Conservation (phyloP, 495 filamentous ascomycete genomes). For the Lepidopterella palustris region DNA sequence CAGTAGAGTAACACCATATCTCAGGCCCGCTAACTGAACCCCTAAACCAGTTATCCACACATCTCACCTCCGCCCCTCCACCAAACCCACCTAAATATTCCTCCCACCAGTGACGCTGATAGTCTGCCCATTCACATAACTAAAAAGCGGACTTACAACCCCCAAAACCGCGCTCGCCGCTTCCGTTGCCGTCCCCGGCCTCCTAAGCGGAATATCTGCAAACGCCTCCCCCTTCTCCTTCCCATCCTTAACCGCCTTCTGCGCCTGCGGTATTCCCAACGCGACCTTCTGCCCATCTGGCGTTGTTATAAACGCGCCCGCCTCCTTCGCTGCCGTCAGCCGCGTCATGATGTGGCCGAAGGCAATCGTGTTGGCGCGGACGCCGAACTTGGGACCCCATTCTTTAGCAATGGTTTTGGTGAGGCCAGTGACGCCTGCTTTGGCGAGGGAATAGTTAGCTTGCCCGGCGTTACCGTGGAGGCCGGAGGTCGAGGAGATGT, state of each 20-base stretch:
- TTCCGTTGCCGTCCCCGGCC: slow-evolving; percentile 70
- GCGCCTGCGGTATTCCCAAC: slow-evolving; percentile 63
- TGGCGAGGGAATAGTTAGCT: slow-evolving; percentile 76
- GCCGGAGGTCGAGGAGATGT: slow-evolving; percentile 72
- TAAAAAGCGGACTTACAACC: slow-evolving; percentile 72
- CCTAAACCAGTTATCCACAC: too few relatives aligned
- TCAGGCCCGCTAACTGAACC: background rate
- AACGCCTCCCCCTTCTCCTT: slow-evolving; percentile 35
- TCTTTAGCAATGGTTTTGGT: slow-evolving; percentile 86
- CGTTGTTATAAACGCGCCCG: slow-evolving; percentile 66
- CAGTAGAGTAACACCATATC: too few relatives aligned
- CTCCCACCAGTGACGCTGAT: slow-evolving; percentile 77
- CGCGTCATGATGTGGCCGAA: slow-evolving; percentile 75
- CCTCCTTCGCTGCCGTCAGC: slow-evolving; percentile 73
- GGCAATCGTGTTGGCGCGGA: slow-evolving; percentile 75
- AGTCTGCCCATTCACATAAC: slow-evolving; percentile 78
- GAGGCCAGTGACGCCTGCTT: slow-evolving; percentile 71
- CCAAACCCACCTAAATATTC: slow-evolving; percentile 55
- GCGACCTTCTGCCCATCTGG: slow-evolving; percentile 71
- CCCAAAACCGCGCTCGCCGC: slow-evolving; percentile 71
- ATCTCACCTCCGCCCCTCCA: background rate
- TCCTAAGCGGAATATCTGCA: slow-evolving; percentile 66
- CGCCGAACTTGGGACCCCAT: slow-evolving; percentile 80
- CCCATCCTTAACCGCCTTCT: slow-evolving; percentile 38
- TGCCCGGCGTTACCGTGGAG: slow-evolving; percentile 81